A percentile compares a stretch with the other conserved stretches of the same genome.
Conservation (phyloP, 2,329 filamentous ascomycete genomes). For the Pseudogymnoascus sp. region DNA sequence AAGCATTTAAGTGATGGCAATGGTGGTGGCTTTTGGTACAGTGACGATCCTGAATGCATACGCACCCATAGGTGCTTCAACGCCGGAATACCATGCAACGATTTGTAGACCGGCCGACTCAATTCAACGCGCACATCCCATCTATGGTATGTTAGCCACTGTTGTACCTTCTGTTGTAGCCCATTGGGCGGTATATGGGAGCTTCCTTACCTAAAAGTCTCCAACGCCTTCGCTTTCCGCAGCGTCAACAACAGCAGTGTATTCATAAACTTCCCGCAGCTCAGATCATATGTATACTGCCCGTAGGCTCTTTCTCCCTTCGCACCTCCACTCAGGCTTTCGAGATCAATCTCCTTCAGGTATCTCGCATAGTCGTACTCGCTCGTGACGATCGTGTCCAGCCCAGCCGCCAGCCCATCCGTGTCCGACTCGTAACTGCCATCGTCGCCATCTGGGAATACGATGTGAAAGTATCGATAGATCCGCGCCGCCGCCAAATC, state of each 20-base stretch:
- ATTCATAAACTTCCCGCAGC: conserved; percentile 57
- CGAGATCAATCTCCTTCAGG: conserved; percentile 47
- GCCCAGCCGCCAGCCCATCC: conserved; percentile 47
- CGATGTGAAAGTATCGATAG: conserved; percentile 52
- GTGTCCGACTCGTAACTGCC: conserved; percentile 43
- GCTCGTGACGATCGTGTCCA: conserved; percentile 55
- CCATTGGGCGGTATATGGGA: neutral
- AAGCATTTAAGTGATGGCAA: conserved; percentile 22
- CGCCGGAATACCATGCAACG: conserved; percentile 45
- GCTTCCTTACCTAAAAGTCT: conserved; percentile 44
- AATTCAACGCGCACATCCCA: conserved; percentile 60
- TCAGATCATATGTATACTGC: conserved; percentile 45
- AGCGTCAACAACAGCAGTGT: conserved; percentile 50
- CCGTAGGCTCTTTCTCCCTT: conserved; percentile 48
- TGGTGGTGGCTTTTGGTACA: conserved; percentile 43
- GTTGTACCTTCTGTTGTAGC: neutral
- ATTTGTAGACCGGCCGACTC: conserved; percentile 48
- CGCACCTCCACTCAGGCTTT: conserved; percentile 43
- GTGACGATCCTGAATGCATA: conserved; percentile 48
- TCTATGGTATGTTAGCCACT: conserved; percentile 26
- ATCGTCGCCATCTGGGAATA: conserved; percentile 54
- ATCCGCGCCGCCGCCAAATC: conserved; percentile 49
- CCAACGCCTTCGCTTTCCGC: conserved; percentile 45
- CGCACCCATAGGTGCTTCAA: conserved; percentile 49
- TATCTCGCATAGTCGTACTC: conserved; percentile 55